Conservation (phyloP, 2,329 filamentous ascomycete genomes). For the Rhinocladiella mackenziei region DNA sequence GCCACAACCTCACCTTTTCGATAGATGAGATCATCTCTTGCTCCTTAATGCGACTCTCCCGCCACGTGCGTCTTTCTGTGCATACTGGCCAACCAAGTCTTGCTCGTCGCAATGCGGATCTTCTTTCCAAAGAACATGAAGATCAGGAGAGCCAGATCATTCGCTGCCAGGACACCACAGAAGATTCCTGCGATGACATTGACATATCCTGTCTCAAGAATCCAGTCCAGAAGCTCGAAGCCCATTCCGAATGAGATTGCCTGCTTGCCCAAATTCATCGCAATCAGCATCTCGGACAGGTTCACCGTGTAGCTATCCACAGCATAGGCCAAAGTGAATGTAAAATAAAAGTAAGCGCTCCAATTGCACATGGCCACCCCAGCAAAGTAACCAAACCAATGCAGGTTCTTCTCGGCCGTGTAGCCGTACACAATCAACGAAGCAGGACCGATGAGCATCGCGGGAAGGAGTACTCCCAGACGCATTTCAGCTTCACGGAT, state of each 20-base stretch:
- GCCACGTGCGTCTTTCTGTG: constrained; percentile 38
- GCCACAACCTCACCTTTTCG: too few species aligned
- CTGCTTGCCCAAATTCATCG: constrained; percentile 57
- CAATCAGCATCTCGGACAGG: constrained; percentile 60
- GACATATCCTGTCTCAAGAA: constrained; percentile 47
- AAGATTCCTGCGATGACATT: constrained; percentile 53
- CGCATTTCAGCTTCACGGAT: constrained; percentile 44
- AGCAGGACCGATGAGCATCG: constrained; percentile 33
- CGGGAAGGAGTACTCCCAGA: constrained; percentile 35
- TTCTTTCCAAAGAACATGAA: constrained; percentile 52
- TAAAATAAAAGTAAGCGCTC: constrained; percentile 53
- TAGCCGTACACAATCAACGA: constrained; percentile 35
- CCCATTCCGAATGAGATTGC: constrained; percentile 54
- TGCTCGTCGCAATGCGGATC: constrained; percentile 46
- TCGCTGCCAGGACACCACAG: constrained; percentile 46
- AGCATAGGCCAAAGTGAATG: constrained; percentile 58
- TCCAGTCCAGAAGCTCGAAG: constrained; percentile 50
- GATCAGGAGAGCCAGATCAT: constrained; percentile 48
- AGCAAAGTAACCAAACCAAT: constrained; percentile 45
- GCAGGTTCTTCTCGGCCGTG: constrained; percentile 33
- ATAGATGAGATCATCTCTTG: too few species aligned
- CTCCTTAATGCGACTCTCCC: constrained; percentile 33
- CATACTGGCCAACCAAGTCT: constrained; percentile 48
- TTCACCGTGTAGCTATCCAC: constrained; percentile 58
- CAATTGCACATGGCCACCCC: constrained; percentile 50